These are phyloP conservation scores for Zygosaccharomyces lentus DNA, from an alignment of 805 yeast species.

Conservation along the genomic window DNA sequence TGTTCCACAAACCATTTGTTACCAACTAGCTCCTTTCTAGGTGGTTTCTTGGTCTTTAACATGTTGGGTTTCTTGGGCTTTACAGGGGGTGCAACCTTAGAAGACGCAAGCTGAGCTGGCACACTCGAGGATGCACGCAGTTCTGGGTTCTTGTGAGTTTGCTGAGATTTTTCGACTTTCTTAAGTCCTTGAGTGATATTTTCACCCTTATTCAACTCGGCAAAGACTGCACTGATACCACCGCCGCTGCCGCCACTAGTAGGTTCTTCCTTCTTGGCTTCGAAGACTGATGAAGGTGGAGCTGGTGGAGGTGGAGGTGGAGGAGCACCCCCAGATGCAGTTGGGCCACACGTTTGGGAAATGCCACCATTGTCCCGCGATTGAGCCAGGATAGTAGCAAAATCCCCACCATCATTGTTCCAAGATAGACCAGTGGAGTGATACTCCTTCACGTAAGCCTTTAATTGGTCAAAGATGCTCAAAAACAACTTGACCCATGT, in stretches of 20 bases:
- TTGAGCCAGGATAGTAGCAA: slow-evolving; percentile 38
- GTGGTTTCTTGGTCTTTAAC: slow-evolving; percentile 47
- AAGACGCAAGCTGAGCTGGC: slow-evolving; percentile 37
- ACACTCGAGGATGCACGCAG: slow-evolving; percentile 58
- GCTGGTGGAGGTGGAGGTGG: slow-evolving; percentile 39
- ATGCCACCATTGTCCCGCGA: slow-evolving; percentile 12
- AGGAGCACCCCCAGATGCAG: slow-evolving; percentile 34
- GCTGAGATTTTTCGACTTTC: slow-evolving; percentile 88
- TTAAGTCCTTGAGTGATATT: slow-evolving; percentile 77
- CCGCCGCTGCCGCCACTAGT: slow-evolving; percentile 30
- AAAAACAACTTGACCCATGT: slow-evolving; percentile 77
- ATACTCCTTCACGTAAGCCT: slow-evolving; percentile 66
- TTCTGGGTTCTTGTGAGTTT: slow-evolving; percentile 89
- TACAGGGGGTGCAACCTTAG: slow-evolving; percentile 51
- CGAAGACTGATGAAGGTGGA: slow-evolving; percentile 65
- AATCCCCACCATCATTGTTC: slow-evolving; percentile 56
- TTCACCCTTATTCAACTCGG: slow-evolving; percentile 85
- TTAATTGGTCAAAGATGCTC: slow-evolving; percentile 63
- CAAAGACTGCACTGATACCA: slow-evolving; percentile 86
- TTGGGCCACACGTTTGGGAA: slow-evolving; percentile 24
- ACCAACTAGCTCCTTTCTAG: slow-evolving; percentile 72
- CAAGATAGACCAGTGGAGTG: slow-evolving; percentile 85
- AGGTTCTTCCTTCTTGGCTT: slow-evolving; percentile 31
- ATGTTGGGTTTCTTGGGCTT: slow-evolving; percentile 81
- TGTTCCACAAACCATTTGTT: slow-evolving; percentile 88